Base-by-base conservation (phyloP, 352 stramenopile species). In the Saprolegnia parasitica region DNA sequence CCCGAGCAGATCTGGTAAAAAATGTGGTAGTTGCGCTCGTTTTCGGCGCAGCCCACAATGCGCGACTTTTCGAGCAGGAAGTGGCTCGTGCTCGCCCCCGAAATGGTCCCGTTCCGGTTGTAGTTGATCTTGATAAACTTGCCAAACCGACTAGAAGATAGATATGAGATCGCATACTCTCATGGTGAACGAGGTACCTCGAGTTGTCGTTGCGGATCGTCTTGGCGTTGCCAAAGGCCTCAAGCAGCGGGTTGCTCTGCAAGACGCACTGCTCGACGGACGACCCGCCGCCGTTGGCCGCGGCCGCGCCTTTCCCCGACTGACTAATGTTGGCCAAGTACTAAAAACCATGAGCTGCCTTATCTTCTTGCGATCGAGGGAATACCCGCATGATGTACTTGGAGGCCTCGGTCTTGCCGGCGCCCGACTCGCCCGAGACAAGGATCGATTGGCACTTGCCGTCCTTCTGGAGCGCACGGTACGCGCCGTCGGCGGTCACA, bases 21-120 rank as follows among this genome's bases (percentile, higher is more conserved):
- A 42, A 99, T 96, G 78, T 99, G 97, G 81, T 98, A 99, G 77
- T 99, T 99, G 21, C 97, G 83, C 80, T 99, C 97, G 4, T 91
- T 78, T 20, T 95, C 76, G 5, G 83, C 86, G 76, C 97, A 97
- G 26, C 88, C 86, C 1, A 98, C 88, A 29, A 99, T 95, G 20
- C 97, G 93, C 66, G 96, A 97, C 78, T 99, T 99, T 76, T 99
- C 97, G 15, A 99, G 80, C 52, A 99, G 81, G 74, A 99, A 99
- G 35, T 98, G 97, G 68, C 95, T 97, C 49, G 97, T 96, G 42
- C 80, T 96, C n/a, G 91, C 92, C 15, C 92, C 93, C 0, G 87
- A 92, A 68, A 98, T 96, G 23, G 83, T 92, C 21, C 92, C 93
- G 63, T 96, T 87, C 11, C 74, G 60, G 71, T 98, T 77, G 80